Evolutionary conservation across 2,329 filamentous ascomycete species (phyloP), one percentile per base, ranked within the genome.

Genomic region (Tolypocladium amazonense): DNA sequence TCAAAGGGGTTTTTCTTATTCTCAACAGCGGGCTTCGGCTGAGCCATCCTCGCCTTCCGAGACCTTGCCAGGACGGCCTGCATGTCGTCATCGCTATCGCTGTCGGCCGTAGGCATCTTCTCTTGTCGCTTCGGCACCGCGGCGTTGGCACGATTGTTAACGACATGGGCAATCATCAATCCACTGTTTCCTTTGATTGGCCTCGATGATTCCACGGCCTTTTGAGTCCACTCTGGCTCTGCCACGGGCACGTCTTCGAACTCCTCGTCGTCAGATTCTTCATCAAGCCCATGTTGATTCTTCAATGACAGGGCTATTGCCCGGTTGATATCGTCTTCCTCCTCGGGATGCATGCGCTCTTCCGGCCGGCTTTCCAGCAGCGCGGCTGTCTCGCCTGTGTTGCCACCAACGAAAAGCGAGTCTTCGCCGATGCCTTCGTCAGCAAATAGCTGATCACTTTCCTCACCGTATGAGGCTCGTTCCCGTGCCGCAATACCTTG

Each of bases 281-380:
- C n/a, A 11, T 64, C 70, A 5, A 73, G 62, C 0, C 72, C 75
- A 61, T 86, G 78, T 56, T 87, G 81, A n/a, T 78, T 87, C 65
- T 87, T 82, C 43, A 97, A 75, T 6, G 93, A 97, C 73, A 97
- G 79, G 2, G 89, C 88, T 68, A 97, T 96, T 15, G 93, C 92
- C 62, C 81, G 82, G 61, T 85, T 85, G 7, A 97, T 78, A 57
- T 96, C 90, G 53, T 84, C 80, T 47, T 78, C 72, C 59, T 78
- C 75, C 20, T 78, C 75, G 1, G 69, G 66, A 47, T 74, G 71
- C 5, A 71, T n/a, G 1, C 9, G 18, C 27, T 81, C 76, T 58
- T 78, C 73, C 35, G 57, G 75, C 70, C 56, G 73, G 65, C 54
- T 66, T 47, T 69, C 62, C 1, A 64, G 60, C 2, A 68, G 27